phyloP scores from a whole-genome alignment of 2,329 filamentous ascomycete species.

The Diaporthe ilicicola region DNA sequence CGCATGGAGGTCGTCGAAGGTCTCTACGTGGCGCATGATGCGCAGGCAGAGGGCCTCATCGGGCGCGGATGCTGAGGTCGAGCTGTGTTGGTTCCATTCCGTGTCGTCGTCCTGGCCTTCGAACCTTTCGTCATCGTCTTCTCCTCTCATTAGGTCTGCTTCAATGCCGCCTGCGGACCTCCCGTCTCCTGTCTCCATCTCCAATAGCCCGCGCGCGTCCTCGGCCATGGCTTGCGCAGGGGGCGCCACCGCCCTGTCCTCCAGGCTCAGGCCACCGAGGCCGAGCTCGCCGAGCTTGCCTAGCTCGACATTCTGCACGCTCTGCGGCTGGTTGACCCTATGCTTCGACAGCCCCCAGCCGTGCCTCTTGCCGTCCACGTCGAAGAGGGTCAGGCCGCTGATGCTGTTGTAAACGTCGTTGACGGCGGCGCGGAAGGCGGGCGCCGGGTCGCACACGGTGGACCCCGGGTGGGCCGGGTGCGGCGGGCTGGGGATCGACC shows the following conservation, averaged over 20 bases:
- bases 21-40: slow-evolving; percentile 50
- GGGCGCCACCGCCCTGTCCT: neutral
- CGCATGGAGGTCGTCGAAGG: slow-evolving; percentile 52
- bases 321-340: slow-evolving; percentile 46
- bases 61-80: neutral
- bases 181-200: neutral
- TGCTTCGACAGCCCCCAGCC: slow-evolving; percentile 59
- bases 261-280: neutral
- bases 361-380: slow-evolving; percentile 56
- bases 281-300: slow-evolving; percentile 24
- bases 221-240: neutral
- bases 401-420: slow-evolving; percentile 62
- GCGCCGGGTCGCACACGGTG: slow-evolving; percentile 59
- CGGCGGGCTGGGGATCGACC: slow-evolving; percentile 54
- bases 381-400: slow-evolving; percentile 56
- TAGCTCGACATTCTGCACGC: slow-evolving; percentile 34
- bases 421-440: slow-evolving; percentile 55
- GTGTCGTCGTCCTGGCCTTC: neutral
- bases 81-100: neutral
- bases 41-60: slow-evolving; percentile 47
- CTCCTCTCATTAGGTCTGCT: neutral
- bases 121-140: neutral
- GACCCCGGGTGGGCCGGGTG: slow-evolving; percentile 48
- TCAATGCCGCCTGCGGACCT: slow-evolving; percentile 37
- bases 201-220: neutral